Percentiles rank a stretch among this genome's conserved stretches.
phyloP scores from a whole-genome alignment of 306 rosid species.

The Aeschynomene evenia region DNA sequence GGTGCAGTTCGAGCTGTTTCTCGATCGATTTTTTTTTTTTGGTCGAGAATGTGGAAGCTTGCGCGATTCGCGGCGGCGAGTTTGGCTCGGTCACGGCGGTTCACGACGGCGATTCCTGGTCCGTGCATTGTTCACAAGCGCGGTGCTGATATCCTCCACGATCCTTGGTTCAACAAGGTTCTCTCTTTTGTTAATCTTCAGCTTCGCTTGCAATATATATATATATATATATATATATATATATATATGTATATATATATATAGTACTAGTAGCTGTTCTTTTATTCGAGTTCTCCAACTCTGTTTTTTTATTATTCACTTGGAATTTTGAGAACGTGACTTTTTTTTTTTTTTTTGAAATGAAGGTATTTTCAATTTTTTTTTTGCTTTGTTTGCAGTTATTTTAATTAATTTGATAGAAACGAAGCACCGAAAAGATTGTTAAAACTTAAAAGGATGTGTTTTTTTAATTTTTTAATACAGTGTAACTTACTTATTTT shows the following conservation, averaged over 20 bases:
- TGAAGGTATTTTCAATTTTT: neutral
- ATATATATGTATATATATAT: no score
- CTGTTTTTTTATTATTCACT: neutral
- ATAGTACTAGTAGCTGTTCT: neutral
- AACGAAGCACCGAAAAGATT: neutral
- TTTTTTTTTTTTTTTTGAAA: neutral
- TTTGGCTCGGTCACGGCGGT: constrained; percentile 48
- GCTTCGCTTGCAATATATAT: neutral
- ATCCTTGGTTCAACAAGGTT: constrained; percentile 97
- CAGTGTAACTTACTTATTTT: neutral
- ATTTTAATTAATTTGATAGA: neutral
- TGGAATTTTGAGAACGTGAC: neutral
- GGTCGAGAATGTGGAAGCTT: constrained; percentile 67
- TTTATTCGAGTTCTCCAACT: neutral
- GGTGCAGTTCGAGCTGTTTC: neutral
- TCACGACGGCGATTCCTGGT: constrained; percentile 74
- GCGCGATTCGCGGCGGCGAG: constrained; percentile 56
- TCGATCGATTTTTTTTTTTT: constrained; percentile 16
- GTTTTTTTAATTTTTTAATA: neutral
- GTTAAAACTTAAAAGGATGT: neutral
- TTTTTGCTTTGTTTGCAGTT: neutral
- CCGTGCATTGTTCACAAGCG: constrained; percentile 89
- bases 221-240: no score
- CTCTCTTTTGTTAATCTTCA: neutral
- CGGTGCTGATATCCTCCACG: constrained; percentile 91